Evolutionary conservation across 2,329 filamentous ascomycete genomes (phyloP).

Genomic region (Apiospora hydei): DNA sequence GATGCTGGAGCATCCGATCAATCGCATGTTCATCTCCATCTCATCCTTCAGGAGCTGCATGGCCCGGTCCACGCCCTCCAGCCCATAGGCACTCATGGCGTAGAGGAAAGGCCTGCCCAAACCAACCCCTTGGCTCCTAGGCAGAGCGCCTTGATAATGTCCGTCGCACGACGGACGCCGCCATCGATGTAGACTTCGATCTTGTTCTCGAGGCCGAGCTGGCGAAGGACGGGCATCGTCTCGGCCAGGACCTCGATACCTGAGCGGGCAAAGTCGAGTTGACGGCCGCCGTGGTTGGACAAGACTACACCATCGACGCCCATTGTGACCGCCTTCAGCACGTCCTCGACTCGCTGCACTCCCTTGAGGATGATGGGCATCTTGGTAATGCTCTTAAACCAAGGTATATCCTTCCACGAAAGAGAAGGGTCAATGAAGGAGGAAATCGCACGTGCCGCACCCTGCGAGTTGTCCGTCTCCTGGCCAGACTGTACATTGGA

Average conservation of each 20-base stretch:
- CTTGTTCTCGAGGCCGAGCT: constrained; percentile 74
- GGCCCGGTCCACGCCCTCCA: constrained; percentile 85
- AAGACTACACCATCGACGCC: constrained; percentile 91
- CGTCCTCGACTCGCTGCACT: constrained; percentile 94
- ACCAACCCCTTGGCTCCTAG: constrained; percentile 88
- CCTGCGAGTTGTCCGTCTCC: constrained; percentile 84
- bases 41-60: constrained; percentile 95
- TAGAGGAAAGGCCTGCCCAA: constrained; percentile 96
- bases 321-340: constrained; percentile 81
- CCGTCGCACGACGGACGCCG: constrained; percentile 86
- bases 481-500: constrained; percentile 82
- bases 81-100: constrained; percentile 92
- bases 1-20: constrained; percentile 81
- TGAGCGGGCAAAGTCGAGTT: constrained; percentile 90
- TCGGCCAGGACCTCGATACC: constrained; percentile 91
- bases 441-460: constrained; percentile 92
- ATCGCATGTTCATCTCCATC: constrained; percentile 98
- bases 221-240: constrained; percentile 85
- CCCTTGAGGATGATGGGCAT: constrained; percentile 98
- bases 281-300: constrained; percentile 94
- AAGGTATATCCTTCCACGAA: constrained; percentile 92
- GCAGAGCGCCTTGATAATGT: constrained; percentile 94
- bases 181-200: constrained; percentile 93
- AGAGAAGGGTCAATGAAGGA: constrained; percentile 96
- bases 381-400: constrained; percentile 87